phyloP scores from a whole-genome alignment of 768 basidiomycete genomes.

The Collybiopsis luxurians region DNA sequence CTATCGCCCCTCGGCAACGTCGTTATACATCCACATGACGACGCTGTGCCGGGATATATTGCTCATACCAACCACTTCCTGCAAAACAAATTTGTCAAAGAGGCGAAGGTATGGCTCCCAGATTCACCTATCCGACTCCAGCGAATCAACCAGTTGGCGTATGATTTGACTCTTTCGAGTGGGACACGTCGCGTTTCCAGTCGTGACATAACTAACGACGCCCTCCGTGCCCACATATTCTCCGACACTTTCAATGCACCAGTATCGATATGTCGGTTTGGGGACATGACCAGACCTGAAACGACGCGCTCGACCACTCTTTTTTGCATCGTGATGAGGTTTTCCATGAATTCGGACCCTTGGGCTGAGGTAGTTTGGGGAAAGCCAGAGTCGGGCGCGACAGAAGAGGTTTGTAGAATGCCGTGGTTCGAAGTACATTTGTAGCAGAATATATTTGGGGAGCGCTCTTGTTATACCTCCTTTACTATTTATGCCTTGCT shows the following conservation, averaged over 20 bases:
- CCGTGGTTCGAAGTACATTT: conserved; percentile 1
- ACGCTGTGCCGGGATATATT: conserved; percentile 18
- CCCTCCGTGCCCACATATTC: conserved; percentile 27
- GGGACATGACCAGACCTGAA: conserved; percentile 16
- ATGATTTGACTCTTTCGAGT: conserved; percentile 19
- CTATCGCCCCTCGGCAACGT: conserved; percentile 25
- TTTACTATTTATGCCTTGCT: too few species aligned
- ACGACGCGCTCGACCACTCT: conserved; percentile 25
- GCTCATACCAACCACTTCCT: conserved; percentile 37
- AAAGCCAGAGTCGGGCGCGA: conserved; percentile 14
- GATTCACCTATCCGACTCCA: conserved; percentile 27
- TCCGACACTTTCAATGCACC: conserved; percentile 26
- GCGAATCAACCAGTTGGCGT: conserved; percentile 21
- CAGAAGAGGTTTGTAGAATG: conserved; percentile 5
- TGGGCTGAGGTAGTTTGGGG: conserved; percentile 29
- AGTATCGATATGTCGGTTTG: conserved; percentile 27
- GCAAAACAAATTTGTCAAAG: conserved; percentile 25
- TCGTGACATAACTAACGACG: conserved; percentile 15
- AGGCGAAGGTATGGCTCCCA: conserved; percentile 25
- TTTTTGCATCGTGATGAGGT: conserved; percentile 34
- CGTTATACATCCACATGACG: conserved; percentile 21
- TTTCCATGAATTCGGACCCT: conserved; percentile 20
- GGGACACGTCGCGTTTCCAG: too few species aligned
- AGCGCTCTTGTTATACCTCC: too few species aligned
- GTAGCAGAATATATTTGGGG: too few species aligned